phyloP scores from a whole-genome alignment of 352 stramenopile genomes.

The Aphanomyces invadans region DNA sequence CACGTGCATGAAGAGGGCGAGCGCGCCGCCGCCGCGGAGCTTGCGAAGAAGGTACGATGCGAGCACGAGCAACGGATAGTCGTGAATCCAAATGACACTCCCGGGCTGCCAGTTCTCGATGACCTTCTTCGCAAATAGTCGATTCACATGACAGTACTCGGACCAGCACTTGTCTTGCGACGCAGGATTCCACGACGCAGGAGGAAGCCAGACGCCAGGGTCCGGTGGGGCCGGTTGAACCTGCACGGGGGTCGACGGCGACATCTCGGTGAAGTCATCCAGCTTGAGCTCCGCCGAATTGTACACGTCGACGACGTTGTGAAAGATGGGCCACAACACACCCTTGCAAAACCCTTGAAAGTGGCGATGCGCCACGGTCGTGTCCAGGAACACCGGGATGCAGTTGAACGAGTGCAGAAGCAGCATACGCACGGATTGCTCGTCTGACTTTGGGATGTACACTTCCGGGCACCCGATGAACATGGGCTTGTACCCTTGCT shows the following conservation, averaged over 20 bases:
- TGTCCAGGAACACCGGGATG: constrained; percentile 93
- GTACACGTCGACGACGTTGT: constrained; percentile 97
- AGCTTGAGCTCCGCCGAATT: constrained; percentile 62
- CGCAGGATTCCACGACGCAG: constrained; percentile 68
- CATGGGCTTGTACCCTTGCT: constrained; percentile 46
- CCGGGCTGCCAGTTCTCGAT: constrained; percentile 72
- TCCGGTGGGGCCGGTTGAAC: neutral
- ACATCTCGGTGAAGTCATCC: constrained; percentile 30
- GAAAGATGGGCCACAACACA: constrained; percentile 96
- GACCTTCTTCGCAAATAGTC: constrained; percentile 31
- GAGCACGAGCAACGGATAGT: constrained; percentile 97
- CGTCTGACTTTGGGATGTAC: constrained; percentile 50
- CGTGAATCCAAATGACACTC: constrained; percentile 96
- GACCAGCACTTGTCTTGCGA: constrained; percentile 68
- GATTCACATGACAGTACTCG: constrained; percentile 76
- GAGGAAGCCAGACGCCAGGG: constrained; percentile 37
- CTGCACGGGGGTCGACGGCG: neutral
- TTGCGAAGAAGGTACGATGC: constrained; percentile 92
- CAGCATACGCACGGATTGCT: constrained; percentile 62
- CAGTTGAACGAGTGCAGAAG: constrained; percentile 85
- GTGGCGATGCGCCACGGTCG: constrained; percentile 70
- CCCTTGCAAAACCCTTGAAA: constrained; percentile 95
- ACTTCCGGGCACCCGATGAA: constrained; percentile 73
- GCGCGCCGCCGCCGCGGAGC: constrained; percentile 78
- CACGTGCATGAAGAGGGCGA: constrained; percentile 97